A percentile compares a stretch with the other conserved stretches of the same genome.
phyloP scores from a whole-genome alignment of 768 basidiomycete species.

The Mycena rebaudengoi region DNA sequence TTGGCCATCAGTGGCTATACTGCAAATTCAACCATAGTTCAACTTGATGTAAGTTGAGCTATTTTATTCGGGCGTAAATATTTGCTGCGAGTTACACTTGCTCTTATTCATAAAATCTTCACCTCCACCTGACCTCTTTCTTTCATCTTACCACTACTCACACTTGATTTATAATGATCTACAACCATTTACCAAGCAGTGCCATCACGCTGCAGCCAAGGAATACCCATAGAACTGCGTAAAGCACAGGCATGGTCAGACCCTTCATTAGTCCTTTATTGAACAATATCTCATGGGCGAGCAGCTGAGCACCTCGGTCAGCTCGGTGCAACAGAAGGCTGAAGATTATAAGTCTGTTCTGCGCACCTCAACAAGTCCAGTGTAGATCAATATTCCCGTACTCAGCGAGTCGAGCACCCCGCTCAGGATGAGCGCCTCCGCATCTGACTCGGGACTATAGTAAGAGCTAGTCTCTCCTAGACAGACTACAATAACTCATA shows the following conservation, averaged over 20 bases:
- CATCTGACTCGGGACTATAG: slow-evolving; percentile 83
- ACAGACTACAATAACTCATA: no score
- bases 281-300: slow-evolving; percentile 95
- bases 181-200: slow-evolving; percentile 84
- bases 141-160: no score
- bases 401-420: slow-evolving; percentile 88
- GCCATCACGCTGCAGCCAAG: slow-evolving; percentile 88
- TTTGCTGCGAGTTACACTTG: no score
- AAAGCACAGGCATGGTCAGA: slow-evolving; percentile 66
- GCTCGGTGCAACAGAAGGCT: background rate
- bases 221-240: slow-evolving; percentile 76
- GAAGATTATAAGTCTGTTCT: background rate
- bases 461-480: no score
- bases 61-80: no score
- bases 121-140: no score
- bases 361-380: slow-evolving; percentile 82
- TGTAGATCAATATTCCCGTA: slow-evolving; percentile 91
- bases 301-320: slow-evolving; percentile 56
- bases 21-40: no score
- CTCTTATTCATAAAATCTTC: no score
- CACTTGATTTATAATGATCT: background rate
- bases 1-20: no score
- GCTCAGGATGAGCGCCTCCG: slow-evolving; percentile 80
- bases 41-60: no score
- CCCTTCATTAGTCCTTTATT: slow-evolving; percentile 83